These are phyloP conservation scores for Oropetium thomaeum DNA, from an alignment of 176 grass and related monocot species.

Conservation along the genomic window DNA sequence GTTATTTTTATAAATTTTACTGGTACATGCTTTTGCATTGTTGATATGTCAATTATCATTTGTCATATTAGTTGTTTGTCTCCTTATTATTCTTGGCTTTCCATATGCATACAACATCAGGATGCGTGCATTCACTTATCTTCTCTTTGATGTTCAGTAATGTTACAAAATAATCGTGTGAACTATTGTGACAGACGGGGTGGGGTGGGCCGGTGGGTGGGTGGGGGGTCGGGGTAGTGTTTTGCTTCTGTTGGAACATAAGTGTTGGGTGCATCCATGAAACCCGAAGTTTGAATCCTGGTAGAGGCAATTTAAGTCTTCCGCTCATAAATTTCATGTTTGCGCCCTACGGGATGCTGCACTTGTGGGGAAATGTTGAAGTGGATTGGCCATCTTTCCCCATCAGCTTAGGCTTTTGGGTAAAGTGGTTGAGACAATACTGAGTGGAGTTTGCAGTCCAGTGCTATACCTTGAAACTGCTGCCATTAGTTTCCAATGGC, in stretches of 20 bases:
- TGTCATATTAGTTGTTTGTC: not conserved
- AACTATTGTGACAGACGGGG: too few species aligned
- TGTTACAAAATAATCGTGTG: not conserved
- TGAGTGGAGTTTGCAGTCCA: not conserved
- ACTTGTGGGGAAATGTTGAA: too few species aligned
- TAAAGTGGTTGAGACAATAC: not conserved
- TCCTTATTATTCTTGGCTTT: not conserved
- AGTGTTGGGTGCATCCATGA: too few species aligned
- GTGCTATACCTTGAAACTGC: not conserved
- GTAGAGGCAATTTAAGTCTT: too few species aligned
- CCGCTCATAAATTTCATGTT: too few species aligned
- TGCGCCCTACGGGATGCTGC: too few species aligned
- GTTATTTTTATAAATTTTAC: not conserved
- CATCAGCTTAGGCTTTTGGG: too few species aligned
- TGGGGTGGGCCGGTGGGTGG: too few species aligned
- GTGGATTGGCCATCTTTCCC: too few species aligned
- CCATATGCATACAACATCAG: not conserved
- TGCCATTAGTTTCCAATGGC: not conserved
- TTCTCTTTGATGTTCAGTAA: not conserved
- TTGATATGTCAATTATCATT: conserved; percentile 5
- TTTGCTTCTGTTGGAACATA: not conserved
- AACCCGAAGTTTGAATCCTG: too few species aligned
- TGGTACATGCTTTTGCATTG: not conserved
- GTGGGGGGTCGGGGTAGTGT: not conserved
- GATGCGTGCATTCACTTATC: not conserved